Percentiles rank a stretch among this genome's conserved stretches.
These are phyloP conservation scores for Tetrapisispora nanseiensis DNA, from an alignment of 805 yeast species.

Conservation along the genomic window DNA sequence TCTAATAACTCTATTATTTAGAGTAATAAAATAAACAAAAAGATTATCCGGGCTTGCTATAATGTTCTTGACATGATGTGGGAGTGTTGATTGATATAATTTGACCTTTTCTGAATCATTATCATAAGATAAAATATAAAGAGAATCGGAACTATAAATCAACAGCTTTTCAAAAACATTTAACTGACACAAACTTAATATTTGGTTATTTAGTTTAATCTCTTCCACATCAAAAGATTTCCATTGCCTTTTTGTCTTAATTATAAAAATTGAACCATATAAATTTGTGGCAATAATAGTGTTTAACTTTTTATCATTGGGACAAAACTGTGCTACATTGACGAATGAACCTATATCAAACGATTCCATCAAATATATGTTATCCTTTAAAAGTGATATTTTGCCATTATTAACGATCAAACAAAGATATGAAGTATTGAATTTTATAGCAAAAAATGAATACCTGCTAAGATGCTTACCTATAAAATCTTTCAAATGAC, in stretches of 20 bases:
- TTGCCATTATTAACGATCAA: background rate
- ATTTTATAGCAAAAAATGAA: constrained; percentile 1
- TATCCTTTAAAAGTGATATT: background rate
- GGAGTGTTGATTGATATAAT: background rate
- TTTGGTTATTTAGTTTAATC: constrained; percentile 7
- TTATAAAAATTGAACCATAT: constrained; percentile 9
- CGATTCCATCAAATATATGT: background rate
- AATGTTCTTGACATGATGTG: background rate
- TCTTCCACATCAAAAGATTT: constrained; percentile 1
- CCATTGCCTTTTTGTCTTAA: constrained; percentile 4
- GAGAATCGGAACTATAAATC: constrained; percentile 2
- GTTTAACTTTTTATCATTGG: background rate
- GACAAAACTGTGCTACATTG: background rate
- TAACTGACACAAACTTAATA: constrained; percentile 5
- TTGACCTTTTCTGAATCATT: background rate
- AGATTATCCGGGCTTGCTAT: background rate
- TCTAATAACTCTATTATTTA: background rate
- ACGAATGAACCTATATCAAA: background rate
- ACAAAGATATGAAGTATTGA: background rate
- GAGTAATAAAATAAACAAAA: background rate
- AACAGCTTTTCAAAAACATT: constrained; percentile 1
- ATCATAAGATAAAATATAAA: background rate
- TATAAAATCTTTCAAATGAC: constrained; percentile 1
- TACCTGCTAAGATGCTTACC: background rate
- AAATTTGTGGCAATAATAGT: constrained; percentile 11